Base-by-base conservation (phyloP, 2,329 filamentous ascomycete genomes). In the Aspergillus carbonarius region DNA sequence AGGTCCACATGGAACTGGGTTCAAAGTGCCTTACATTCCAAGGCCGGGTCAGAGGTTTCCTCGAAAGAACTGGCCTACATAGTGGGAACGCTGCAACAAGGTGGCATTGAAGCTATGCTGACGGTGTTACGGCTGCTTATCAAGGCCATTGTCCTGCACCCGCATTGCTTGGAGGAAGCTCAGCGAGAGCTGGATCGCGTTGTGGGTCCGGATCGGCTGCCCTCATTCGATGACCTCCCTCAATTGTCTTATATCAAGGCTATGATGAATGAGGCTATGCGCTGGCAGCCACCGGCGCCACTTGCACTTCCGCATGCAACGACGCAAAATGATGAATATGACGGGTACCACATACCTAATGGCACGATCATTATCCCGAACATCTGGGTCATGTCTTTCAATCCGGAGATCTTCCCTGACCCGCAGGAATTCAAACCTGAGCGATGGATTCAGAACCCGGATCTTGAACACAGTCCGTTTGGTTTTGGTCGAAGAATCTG, bases 101-200 rank as follows among this genome's bases (percentile, higher is more conserved):
- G 13, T 34, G 49, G 50, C 8, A 30, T 53, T 12, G 50, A 53
- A 4, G 50, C 35, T 23, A 40, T 30, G 4, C 23, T 53, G 10
- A 53, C 35, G 4, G 20, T 53, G 3, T 9, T 32, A 4, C 32
- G 32, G 15, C 18, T 53, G 12, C 1, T 53, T 2, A 27, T 40
- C 32, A 53, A 53, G 17, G 20, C 27, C 3, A 30, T 53, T 20
- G 50, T 53, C 5, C 35, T 53, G 9, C 6, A 53, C 32, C 34
- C 50, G 8, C 34, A 53, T 2, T 53, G 50, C 18, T 25, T 83
- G 15, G 77, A 76, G 1, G 83, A 82, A 60, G 79, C 79, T 0
- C 77, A 82, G 20, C 68, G 69, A 17, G 75, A 78, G 55, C 68
- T 79, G 13, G 76, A 79, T 58, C 62, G 56, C 1, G 73, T 76